phyloP scores from a whole-genome alignment of 1,139 yeast species.

The Yamadazyma kanchanaburiensis region DNA sequence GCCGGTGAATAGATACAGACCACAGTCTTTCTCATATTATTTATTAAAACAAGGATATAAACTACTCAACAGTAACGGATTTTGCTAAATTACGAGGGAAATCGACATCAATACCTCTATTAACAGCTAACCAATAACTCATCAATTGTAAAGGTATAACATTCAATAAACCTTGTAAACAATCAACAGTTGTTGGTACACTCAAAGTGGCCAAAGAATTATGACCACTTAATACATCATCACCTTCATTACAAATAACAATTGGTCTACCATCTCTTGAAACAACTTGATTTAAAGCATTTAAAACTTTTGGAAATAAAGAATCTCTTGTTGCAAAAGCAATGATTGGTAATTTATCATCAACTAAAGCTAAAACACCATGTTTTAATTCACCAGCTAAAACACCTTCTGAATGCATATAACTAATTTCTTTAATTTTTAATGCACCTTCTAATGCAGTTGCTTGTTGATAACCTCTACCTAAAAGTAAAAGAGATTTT shows the following conservation, averaged over 20 bases:
- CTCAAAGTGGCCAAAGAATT: slow-evolving; percentile 70
- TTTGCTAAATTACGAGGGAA: slow-evolving; percentile 99
- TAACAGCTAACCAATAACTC: slow-evolving; percentile 96
- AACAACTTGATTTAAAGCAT: slow-evolving; percentile 94
- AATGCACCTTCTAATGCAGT: slow-evolving; percentile 98
- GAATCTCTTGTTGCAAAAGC: slow-evolving; percentile 98
- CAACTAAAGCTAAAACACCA: slow-evolving; percentile 96
- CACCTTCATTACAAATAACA: slow-evolving; percentile 88
- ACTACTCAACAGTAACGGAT: slow-evolving; percentile 90
- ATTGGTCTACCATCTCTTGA: slow-evolving; percentile 98
- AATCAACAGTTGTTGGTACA: slow-evolving; percentile 95
- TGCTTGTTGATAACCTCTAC: slow-evolving; percentile 97
- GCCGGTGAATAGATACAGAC: too few species aligned
- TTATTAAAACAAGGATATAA: too few species aligned
- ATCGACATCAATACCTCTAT: slow-evolving; percentile 95
- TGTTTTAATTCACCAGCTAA: slow-evolving; percentile 98
- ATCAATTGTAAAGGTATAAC: slow-evolving; percentile 94
- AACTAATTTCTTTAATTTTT: slow-evolving; percentile 96
- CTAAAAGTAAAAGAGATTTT: slow-evolving; percentile 84
- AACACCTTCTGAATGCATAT: slow-evolving; percentile 99
- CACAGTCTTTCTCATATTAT: too few species aligned
- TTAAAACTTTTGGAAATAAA: slow-evolving; percentile 91
- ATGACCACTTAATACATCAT: slow-evolving; percentile 50
- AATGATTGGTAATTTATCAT: slow-evolving; percentile 88
- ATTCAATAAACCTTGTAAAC: slow-evolving; percentile 93